phyloP scores from a whole-genome alignment of 208 protist species.

The Trypanosoma cruzi region DNA sequence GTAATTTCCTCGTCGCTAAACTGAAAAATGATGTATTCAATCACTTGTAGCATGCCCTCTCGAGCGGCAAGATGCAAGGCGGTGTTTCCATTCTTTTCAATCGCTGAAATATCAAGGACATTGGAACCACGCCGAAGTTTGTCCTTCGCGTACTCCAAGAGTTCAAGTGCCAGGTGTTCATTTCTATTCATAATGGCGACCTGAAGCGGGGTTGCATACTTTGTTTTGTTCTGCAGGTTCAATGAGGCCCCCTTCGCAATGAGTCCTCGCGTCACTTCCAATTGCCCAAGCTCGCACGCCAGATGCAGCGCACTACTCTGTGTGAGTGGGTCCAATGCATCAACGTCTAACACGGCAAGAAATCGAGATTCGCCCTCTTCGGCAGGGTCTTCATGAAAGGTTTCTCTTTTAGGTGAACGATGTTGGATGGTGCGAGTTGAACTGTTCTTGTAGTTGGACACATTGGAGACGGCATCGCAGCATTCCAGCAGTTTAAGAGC shows the following conservation, averaged over 20 bases:
- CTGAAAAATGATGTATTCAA: constrained; percentile 83
- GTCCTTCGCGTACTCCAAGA: constrained; percentile 80
- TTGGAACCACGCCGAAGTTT: constrained; percentile 58
- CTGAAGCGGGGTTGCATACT: constrained; percentile 67
- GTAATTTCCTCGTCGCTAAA: constrained; percentile 75
- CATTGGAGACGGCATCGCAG: constrained; percentile 13
- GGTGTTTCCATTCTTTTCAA: constrained; percentile 71
- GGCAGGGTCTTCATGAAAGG: neutral
- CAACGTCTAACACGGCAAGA: constrained; percentile 47
- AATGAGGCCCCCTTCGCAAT: constrained; percentile 64
- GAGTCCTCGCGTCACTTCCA: constrained; percentile 49
- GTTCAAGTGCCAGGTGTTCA: constrained; percentile 56
- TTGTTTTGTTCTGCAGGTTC: constrained; percentile 52
- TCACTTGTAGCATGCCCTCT: constrained; percentile 48
- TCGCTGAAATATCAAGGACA: constrained; percentile 64
- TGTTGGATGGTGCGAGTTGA: neutral
- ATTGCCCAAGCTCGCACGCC: constrained; percentile 71
- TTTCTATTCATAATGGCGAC: constrained; percentile 56
- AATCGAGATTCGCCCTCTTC: neutral
- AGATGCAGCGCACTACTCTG: constrained; percentile 78
- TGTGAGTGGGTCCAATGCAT: constrained; percentile 64
- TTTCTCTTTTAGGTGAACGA: neutral
- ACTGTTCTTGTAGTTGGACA: neutral
- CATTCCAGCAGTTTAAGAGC: constrained; percentile 57
- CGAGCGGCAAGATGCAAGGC: constrained; percentile 63